Evolutionary conservation across 2,329 filamentous ascomycete genomes (phyloP).

Genomic region (Xylariaceae sp.): DNA sequence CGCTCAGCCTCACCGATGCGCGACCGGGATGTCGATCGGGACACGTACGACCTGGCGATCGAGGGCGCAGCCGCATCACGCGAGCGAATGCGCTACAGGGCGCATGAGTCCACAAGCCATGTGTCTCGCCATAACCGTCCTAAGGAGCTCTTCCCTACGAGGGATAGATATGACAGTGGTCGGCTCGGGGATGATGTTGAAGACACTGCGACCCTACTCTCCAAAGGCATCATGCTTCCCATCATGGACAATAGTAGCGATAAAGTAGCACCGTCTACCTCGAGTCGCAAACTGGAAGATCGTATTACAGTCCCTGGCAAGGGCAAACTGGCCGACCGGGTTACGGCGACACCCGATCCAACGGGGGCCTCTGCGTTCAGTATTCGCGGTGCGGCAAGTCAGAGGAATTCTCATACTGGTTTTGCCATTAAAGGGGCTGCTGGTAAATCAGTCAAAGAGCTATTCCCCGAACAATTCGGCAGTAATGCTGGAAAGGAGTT

Average conservation of each 20-base stretch:
- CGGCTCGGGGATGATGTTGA: slow-evolving; percentile 50
- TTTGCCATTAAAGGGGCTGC: slow-evolving; percentile 65
- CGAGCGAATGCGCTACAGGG: slow-evolving; percentile 40
- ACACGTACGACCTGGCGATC: slow-evolving; percentile 33
- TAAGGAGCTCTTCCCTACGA: slow-evolving; percentile 56
- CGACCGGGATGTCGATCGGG: slow-evolving; percentile 39
- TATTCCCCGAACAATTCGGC: slow-evolving; percentile 62
- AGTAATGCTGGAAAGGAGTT: slow-evolving; percentile 63
- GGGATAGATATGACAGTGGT: slow-evolving; percentile 38
- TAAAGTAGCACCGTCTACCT: slow-evolving; percentile 11
- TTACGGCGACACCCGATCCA: slow-evolving; percentile 28
- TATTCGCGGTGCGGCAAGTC: slow-evolving; percentile 55
- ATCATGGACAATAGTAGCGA: slow-evolving; percentile 42
- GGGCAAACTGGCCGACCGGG: slow-evolving; percentile 34
- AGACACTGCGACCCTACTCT: slow-evolving; percentile 47
- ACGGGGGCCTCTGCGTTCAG: slow-evolving; percentile 40
- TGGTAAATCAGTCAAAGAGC: slow-evolving; percentile 51
- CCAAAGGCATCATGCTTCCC: slow-evolving; percentile 44
- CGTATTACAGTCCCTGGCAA: slow-evolving; percentile 28
- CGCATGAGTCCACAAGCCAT: slow-evolving; percentile 43
- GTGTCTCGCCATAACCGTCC: slow-evolving; percentile 38
- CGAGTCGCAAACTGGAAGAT: slow-evolving; percentile 26
- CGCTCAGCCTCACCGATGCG: slow-evolving; percentile 50
- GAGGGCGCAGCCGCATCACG: slow-evolving; percentile 27
- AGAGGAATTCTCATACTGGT: slow-evolving; percentile 43